These are phyloP conservation scores for Xylariaceae sp. DNA, from an alignment of 2,329 filamentous ascomycete genomes.

Conservation along the genomic window DNA sequence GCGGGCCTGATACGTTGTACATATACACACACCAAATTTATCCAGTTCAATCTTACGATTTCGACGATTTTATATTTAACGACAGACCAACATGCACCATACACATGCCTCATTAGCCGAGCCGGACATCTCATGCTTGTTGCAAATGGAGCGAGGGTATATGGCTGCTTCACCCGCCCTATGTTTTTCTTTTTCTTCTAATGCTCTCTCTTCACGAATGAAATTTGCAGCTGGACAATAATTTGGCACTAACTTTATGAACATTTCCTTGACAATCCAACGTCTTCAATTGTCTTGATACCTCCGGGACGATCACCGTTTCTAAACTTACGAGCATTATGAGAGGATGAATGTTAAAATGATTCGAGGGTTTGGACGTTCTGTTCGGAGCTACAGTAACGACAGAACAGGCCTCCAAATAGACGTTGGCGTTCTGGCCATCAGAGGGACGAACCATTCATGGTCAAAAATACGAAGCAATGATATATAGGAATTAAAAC, in stretches of 20 bases:
- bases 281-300: too few relatives aligned
- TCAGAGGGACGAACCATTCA: slow-evolving; percentile 19
- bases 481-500: slow-evolving; percentile 6
- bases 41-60: slow-evolving; percentile 15
- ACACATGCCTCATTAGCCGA: slow-evolving; percentile 4
- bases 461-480: slow-evolving; percentile 24
- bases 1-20: slow-evolving; percentile 20
- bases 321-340: slow-evolving; percentile 22
- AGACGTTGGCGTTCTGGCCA: slow-evolving; percentile 28
- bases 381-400: slow-evolving; percentile 30
- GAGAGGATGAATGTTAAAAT: slow-evolving; percentile 29
- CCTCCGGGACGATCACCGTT: too few relatives aligned
- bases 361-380: slow-evolving; percentile 20
- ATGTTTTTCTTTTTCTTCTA: slow-evolving; percentile 13
- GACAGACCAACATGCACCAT: slow-evolving; percentile 8
- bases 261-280: too few relatives aligned
- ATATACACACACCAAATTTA: slow-evolving; percentile 24
- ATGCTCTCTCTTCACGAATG: slow-evolving; percentile 13
- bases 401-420: slow-evolving; percentile 26
- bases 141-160: slow-evolving; percentile 2
- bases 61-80: slow-evolving; percentile 15
- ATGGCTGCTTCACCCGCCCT: slow-evolving; percentile 1
- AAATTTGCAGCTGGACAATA: not conserved
- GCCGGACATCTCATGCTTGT: slow-evolving; percentile 15
- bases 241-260: too few relatives aligned